Base-by-base conservation (phyloP, 495 filamentous ascomycete species). In the Penicillium roqueforti region DNA sequence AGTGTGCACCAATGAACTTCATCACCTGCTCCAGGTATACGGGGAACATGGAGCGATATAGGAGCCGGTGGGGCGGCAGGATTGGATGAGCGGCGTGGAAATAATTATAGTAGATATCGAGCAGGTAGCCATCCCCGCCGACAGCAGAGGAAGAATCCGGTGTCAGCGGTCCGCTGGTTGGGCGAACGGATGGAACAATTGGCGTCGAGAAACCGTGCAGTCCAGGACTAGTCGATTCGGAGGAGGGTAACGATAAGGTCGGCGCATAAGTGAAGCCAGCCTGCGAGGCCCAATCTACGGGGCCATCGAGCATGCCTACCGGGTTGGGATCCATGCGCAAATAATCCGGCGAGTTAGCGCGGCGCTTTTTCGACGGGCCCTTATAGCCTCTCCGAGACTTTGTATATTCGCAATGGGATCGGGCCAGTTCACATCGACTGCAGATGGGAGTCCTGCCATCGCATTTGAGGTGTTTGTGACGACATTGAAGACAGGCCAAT, bases 381-480 rank as follows among this genome's bases (percentile, higher is more conserved):
- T 76, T 75, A 58, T 76, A 77, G 10, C 75, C 75, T 43, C 75
- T 68, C 28, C 75, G 75, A n/a, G 73, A 76, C 18, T 74, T 73
- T 3, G 73, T 74, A 46, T 76, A 77, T 53, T 72, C 65, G 56
- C 75, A 77, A 11, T 69, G 60, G 18, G 68, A 44, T 14, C 68
- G 66, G 1, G 61, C 61, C 29, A 65, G 51, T 7, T 52, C 53
- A 46, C 75, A 77, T 25, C 75, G 75, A n/a, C 69, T 62, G 59
- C 75, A 77, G 41, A 70, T 38, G 16, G 75, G 75, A 4, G 66
- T 74, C 20, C 59, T 58, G 5, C 73, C 72, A 62, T 77, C 75
- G 42, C 75, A 77, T 59, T 76, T 77, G 51, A 86, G 80, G 58
- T 86, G 84, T 54, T 83, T 78, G 53, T 77, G 72, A 44, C 83